Evolutionary conservation across 495 filamentous ascomycete genomes (phyloP).

Genomic region (Parathielavia appendiculata): DNA sequence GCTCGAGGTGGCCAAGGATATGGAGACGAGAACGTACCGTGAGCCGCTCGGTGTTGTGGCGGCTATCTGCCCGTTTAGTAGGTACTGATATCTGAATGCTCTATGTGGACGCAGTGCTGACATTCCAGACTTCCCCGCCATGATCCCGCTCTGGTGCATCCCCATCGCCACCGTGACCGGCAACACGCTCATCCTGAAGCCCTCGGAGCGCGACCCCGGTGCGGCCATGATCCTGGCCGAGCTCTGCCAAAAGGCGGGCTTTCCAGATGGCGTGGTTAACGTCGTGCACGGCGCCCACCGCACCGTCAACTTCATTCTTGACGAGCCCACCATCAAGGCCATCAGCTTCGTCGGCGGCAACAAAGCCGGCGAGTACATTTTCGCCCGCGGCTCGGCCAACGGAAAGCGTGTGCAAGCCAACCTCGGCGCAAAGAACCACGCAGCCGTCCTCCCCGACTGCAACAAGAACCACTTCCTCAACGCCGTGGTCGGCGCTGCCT

Average conservation of each 20-base stretch:
- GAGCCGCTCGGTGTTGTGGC: slow-evolving; percentile 94
- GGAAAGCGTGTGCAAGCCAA: slow-evolving; percentile 95
- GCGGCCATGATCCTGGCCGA: slow-evolving; percentile 97
- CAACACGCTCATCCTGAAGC: slow-evolving; percentile 93
- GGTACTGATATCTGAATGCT: slow-evolving; percentile 31
- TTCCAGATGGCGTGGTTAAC: slow-evolving; percentile 91
- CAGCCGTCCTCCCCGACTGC: slow-evolving; percentile 87
- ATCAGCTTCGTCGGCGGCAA: slow-evolving; percentile 96
- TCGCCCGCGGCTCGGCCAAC: slow-evolving; percentile 82
- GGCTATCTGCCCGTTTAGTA: slow-evolving; percentile 98
- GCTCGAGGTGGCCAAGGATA: slow-evolving; percentile 95
- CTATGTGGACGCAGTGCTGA: slow-evolving; percentile 17
- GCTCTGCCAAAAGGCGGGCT: slow-evolving; percentile 83
- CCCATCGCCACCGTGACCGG: slow-evolving; percentile 91
- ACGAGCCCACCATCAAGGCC: slow-evolving; percentile 96
- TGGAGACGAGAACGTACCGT: slow-evolving; percentile 91
- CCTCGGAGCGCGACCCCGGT: slow-evolving; percentile 96
- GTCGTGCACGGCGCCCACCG: slow-evolving; percentile 85
- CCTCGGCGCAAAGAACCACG: slow-evolving; percentile 97
- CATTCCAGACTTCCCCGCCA: slow-evolving; percentile 87
- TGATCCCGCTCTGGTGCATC: slow-evolving; percentile 98
- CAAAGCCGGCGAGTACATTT: slow-evolving; percentile 97
- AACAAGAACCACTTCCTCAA: slow-evolving; percentile 98
- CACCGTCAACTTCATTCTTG: slow-evolving; percentile 95
- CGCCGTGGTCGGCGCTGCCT: slow-evolving; percentile 89